Evolutionary conservation across 2,329 filamentous ascomycete species (phyloP), one percentile per base, ranked within the genome.

Genomic region (Pseudogymnoascus sp.): DNA sequence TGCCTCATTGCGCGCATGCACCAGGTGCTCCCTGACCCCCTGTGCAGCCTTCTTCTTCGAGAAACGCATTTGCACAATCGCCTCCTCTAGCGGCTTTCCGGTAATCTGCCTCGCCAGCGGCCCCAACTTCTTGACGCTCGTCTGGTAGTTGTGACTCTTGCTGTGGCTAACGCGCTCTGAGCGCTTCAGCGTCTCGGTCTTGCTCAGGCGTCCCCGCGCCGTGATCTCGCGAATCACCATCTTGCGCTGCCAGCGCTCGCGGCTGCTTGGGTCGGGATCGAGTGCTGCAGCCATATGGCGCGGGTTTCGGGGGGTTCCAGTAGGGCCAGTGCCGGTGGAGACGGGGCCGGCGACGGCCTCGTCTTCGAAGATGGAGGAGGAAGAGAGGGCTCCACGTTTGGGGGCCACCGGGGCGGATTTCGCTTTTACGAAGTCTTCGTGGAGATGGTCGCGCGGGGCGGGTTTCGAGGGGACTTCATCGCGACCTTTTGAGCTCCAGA

Each of bases 61-160:
- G 79, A 93, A 97, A 62, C 88, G 85, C 91, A 99, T 96, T 80
- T 99, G 94, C 62, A 90, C 78, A 67, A 97, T 90, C 12, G 94
- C 94, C 36, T 99, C 92, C 63, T 95, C 91, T 65, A 99, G 81
- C n/a, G 88, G 87, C 83, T 97, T 97, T 67, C 94, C 94, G 2
- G 86, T 83, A 71, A 99, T 94, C 78, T 97, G 94, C 62, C 89
- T 85, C 23, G 93, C 87, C 59, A 99, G 78, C 69, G 90, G 88
- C 60, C 88, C 87, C 62, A 99, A 82, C 79, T 99, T 99, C 85
- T 99, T 99, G 66, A 90, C 80, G 58, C 87, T 91, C 2, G 94
- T 97, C 70, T 92, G 87, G 72, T 97, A 83, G 68, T 84, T 83
- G 55, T 87, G 82, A 65, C 87, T 91, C 75, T 87, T 87, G 73